Conservation (phyloP, 768 basidiomycete genomes). For the Botryobasidium botryosum region DNA sequence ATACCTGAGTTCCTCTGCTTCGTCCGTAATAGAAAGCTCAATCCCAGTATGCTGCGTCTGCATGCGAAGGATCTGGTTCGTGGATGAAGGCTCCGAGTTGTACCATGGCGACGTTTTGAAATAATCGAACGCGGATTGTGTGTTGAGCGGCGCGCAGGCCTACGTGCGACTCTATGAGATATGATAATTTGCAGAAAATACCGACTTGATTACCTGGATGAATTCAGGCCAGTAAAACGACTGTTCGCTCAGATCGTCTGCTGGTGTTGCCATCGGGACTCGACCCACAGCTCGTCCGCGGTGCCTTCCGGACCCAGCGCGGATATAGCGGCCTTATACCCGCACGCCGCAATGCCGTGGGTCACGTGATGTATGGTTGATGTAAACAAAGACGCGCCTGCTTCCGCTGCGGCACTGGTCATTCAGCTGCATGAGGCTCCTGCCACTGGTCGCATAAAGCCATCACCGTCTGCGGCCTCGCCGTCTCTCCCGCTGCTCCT, state of each 20-base stretch:
- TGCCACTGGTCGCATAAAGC: no score
- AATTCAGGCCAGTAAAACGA: slow-evolving; percentile 79
- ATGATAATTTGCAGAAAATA: slow-evolving; percentile 1
- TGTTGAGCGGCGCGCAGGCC: slow-evolving; percentile 62
- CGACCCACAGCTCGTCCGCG: no score
- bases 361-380: no score
- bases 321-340: no score
- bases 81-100: slow-evolving; percentile 53
- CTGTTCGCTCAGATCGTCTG: slow-evolving; percentile 6
- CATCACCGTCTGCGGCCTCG: no score
- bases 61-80: slow-evolving; percentile 85
- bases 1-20: slow-evolving; percentile 74
- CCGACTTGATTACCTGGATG: slow-evolving; percentile 39
- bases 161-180: slow-evolving; percentile 16
- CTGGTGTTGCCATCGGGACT: slow-evolving; percentile 7
- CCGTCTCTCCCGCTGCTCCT: no score
- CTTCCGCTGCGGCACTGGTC: no score
- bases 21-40: slow-evolving; percentile 30
- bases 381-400: no score
- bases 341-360: no score
- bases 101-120: slow-evolving; percentile 86
- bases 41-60: slow-evolving; percentile 81
- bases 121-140: slow-evolving; percentile 75
- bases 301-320: no score
- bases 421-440: no score